Evolutionary conservation across 176 grass and related monocot species (phyloP).

Genomic region (Cenchrus americanus): DNA sequence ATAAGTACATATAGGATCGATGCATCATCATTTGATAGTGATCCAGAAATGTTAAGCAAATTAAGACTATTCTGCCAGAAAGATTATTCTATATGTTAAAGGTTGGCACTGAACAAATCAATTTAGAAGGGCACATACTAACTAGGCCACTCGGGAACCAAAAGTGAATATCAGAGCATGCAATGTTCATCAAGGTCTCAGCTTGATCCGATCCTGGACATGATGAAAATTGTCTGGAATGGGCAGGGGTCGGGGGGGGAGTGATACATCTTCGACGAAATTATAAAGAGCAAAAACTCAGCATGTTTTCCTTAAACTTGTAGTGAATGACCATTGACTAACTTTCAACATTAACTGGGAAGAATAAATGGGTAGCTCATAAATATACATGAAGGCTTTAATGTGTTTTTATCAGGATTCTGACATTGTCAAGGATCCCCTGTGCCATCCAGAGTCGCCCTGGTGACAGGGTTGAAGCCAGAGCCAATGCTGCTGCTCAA

Average conservation of each 20-base stretch:
- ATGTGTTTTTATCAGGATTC: background rate
- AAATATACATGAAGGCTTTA: conserved; percentile 6
- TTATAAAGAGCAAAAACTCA: background rate
- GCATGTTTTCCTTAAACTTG: background rate
- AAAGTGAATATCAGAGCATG: background rate
- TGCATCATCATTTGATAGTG: background rate
- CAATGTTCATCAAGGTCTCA: conserved; percentile 7
- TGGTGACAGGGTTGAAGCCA: background rate
- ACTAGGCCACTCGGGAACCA: background rate
- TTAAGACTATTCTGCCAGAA: background rate
- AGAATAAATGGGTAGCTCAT: background rate
- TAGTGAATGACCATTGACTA: background rate
- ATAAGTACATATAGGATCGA: conserved; percentile 9
- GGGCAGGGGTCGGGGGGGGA: background rate
- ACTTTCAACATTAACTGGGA: background rate
- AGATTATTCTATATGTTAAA: conserved; percentile 5
- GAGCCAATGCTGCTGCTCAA: background rate
- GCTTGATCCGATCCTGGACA: conserved; percentile 7
- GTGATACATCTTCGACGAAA: background rate
- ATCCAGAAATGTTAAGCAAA: conserved; percentile 22
- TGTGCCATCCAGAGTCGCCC: background rate
- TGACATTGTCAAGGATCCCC: background rate
- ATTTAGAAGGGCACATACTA: conserved; percentile 6
- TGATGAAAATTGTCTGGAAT: conserved; percentile 13
- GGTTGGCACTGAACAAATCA: conserved; percentile 30